Evolutionary conservation across 139 green algal genomes (phyloP), one percentile per base, ranked within the genome.

Genomic region (Picochlorum sp.): DNA sequence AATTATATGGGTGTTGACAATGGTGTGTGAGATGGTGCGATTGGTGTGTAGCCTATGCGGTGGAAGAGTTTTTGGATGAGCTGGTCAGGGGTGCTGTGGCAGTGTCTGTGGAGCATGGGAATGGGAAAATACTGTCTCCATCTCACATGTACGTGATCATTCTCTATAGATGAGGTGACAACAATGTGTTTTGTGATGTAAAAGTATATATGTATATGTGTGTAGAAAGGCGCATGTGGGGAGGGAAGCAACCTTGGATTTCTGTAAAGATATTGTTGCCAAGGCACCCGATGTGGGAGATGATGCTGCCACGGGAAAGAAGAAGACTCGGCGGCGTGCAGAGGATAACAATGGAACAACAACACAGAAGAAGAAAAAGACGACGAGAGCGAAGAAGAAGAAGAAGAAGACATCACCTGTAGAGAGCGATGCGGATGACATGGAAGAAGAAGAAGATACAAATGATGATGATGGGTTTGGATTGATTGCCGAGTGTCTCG

Each of bases 51-150:
- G 59, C 68, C 32, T 82, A 95, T 83, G 90, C 90, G 0, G 73
- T 97, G 71, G 90, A 97, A 69, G 67, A 95, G 0, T 95, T 97
- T 60, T 60, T 97, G 14, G 59, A 86, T 32, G 72, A 85, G 38
- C 45, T 97, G 28, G 83, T 81, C 41, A 74, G 81, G 4, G 80
- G 86, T 3, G 74, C 84, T 0, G 58, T 71, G 2, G 66, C 77
- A 1, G 61, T 91, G 8, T 41, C 34, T 41, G 90, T 87, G 0
- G 49, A 77, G 51, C n/a, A 46, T 4, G 74, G 85, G 0, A 77
- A 86, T 14, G 84, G 84, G 6, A 87, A 84, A 50, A 94, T 84
- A 2, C 49, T 97, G 3, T 88, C 66, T 3, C 38, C 76, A 11
- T 81, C 80, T 21, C 90, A 97, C 60, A 26, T 97, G 87, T 95